Evolutionary conservation across 2,329 filamentous ascomycete genomes (phyloP), one percentile per base, ranked within the genome.

Genomic region (Chaetomium sp.): DNA sequence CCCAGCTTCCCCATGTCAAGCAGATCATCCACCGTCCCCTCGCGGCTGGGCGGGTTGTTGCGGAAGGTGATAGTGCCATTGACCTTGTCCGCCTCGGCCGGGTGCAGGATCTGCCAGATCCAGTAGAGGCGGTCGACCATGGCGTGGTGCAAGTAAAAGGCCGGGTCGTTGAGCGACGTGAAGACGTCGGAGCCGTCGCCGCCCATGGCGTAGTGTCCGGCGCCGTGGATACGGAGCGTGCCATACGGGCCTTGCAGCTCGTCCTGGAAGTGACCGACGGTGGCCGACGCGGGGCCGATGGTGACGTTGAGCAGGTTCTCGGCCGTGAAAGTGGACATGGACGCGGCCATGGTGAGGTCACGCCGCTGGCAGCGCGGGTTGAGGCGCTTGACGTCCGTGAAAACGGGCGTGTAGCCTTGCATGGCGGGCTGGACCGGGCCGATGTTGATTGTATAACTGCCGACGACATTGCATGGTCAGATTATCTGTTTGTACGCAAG

Each of bases 301-400:
- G 55, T 45, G 23, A 57, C 10, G 55, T 57, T 57, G 55, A 68
- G 47, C 1, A 68, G 42, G 29, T 53, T 72, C 1, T 19, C 25
- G 47, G 60, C 62, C 0, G 45, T 60, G 57, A 64, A 64, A n/a
- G 42, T 54, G 49, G 57, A 60, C 1, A 12, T 31, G 35, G 65
- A 62, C 10, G 45, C 49, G 35, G 57, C 58, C n/a, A 49, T 51
- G 25, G 50, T 67, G n/a, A 72, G 71, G 25, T 75, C 72, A 60
- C 73, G 69, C 35, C 60, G 71, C 51, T 78, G 68, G 67, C 75
- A 75, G 58, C 75, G 73, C 4, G 78, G 77, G 64, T 78, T 76
- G 62, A 33, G 27, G 7, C 75, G 75, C 45, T 63, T 68, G 16
- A 75, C 57, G 2, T 57, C 65, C 57, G 74, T 73, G 9, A 66